phyloP scores from a whole-genome alignment of 192 early-diverging fungal species.

The Backusella australiensis region DNA sequence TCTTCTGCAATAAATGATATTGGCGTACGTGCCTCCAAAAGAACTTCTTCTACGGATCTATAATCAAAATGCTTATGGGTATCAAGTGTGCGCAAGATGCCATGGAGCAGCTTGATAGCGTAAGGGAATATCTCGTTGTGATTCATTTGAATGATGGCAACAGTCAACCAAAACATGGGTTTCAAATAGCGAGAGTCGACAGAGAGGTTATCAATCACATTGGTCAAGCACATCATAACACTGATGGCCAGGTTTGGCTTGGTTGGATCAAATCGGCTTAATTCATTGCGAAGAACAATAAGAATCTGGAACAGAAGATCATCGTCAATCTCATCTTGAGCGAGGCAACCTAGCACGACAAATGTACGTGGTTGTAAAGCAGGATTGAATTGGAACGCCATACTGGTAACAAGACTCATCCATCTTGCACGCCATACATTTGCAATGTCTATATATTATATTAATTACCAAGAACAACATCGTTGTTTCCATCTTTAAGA shows the following conservation, averaged over 20 bases:
- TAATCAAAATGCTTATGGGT: slow-evolving; percentile 52
- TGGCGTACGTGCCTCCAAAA: slow-evolving; percentile 65
- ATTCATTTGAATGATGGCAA: slow-evolving; percentile 83
- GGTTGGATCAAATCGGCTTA: slow-evolving; percentile 73
- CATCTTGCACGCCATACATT: slow-evolving; percentile 84
- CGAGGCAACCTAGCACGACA: slow-evolving; percentile 83
- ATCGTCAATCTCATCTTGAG: slow-evolving; percentile 84
- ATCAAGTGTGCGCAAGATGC: slow-evolving; percentile 72
- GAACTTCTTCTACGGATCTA: slow-evolving; percentile 51
- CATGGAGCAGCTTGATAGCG: slow-evolving; percentile 65
- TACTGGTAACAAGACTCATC: slow-evolving; percentile 86
- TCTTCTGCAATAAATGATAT: slow-evolving; percentile 67
- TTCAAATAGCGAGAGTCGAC: slow-evolving; percentile 73
- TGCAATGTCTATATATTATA: slow-evolving; percentile 51
- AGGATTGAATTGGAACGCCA: slow-evolving; percentile 89
- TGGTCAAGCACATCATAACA: slow-evolving; percentile 81
- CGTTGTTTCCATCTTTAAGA: background rate
- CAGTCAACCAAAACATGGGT: slow-evolving; percentile 85
- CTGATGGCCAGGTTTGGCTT: slow-evolving; percentile 73
- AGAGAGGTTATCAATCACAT: slow-evolving; percentile 76
- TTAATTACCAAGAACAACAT: background rate
- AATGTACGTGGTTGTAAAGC: slow-evolving; percentile 92
- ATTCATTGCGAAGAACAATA: slow-evolving; percentile 75
- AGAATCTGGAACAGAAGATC: slow-evolving; percentile 89
- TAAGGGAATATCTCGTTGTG: slow-evolving; percentile 69